Evolutionary conservation across 108 stramenopile genomes (phyloP).

Genomic region (Aurantiochytrium sp.): DNA sequence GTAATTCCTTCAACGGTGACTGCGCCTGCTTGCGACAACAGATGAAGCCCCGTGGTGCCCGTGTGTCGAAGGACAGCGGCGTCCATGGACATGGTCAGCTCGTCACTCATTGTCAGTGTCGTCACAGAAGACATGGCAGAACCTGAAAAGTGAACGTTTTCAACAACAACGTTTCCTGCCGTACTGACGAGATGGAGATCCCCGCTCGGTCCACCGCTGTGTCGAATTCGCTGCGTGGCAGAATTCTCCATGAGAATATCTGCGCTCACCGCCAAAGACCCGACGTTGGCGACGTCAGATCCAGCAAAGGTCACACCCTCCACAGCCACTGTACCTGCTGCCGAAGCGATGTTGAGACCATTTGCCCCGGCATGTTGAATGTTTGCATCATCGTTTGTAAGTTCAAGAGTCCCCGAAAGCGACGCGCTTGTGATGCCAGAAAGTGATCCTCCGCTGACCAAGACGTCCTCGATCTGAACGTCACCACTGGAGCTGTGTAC

Average conservation of each 20-base stretch:
- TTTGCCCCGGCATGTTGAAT: neutral
- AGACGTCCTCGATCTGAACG: neutral
- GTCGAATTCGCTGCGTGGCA: neutral
- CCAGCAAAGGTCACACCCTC: neutral
- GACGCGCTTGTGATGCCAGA: neutral
- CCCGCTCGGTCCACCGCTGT: neutral
- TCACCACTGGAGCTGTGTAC: neutral
- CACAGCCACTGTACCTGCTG: neutral
- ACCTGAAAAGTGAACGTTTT: neutral
- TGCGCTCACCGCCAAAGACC: neutral
- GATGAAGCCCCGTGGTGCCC: neutral
- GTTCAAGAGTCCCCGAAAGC: neutral
- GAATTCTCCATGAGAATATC: neutral
- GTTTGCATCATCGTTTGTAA: neutral
- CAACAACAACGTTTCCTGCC: neutral
- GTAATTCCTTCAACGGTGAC: neutral
- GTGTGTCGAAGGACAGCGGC: neutral
- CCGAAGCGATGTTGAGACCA: neutral
- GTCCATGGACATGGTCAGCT: neutral
- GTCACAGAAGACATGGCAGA: neutral
- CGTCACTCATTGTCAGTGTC: neutral
- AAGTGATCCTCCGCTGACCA: neutral
- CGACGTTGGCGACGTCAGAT: neutral
- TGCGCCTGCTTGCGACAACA: neutral
- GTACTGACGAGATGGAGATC: neutral